phyloP scores from a whole-genome alignment of 768 basidiomycete species.

The Termitomyces sp. region DNA sequence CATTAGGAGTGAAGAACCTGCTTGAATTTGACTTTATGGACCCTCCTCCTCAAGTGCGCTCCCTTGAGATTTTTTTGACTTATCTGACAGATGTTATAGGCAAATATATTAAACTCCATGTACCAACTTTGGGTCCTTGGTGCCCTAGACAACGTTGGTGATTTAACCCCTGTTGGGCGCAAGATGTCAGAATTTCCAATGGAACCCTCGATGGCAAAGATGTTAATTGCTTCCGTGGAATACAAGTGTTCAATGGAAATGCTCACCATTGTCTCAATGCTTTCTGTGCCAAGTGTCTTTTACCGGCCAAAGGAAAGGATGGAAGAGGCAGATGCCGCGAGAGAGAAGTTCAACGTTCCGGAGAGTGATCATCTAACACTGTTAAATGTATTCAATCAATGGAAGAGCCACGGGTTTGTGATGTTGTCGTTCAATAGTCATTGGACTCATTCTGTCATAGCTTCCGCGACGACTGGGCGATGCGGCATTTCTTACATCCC shows the following conservation, averaged over 20 bases:
- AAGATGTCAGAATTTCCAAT: conserved; percentile 99
- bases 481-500: conserved; percentile 94
- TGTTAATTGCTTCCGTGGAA: conserved; percentile 94
- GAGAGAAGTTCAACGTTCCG: conserved; percentile 98
- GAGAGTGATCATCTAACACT: conserved; percentile 97
- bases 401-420: conserved; percentile 90
- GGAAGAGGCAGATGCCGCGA: conserved; percentile 95
- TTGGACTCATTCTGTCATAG: conserved; percentile 31
- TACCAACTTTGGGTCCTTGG: conserved; percentile 99
- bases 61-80: neutral
- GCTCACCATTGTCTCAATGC: conserved; percentile 98
- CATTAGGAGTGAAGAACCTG: conserved; percentile 93
- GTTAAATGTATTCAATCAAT: conserved; percentile 95
- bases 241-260: conserved; percentile 93
- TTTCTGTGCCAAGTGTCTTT: conserved; percentile 96
- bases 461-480: conserved; percentile 90
- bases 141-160: conserved; percentile 95
- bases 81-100: conserved; percentile 34
- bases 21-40: conserved; percentile 99
- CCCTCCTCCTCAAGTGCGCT: conserved; percentile 90
- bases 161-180: conserved; percentile 84
- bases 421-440: neutral
- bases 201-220: conserved; percentile 99
- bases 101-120: conserved; percentile 98
- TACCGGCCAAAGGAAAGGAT: conserved; percentile 96